Base-by-base conservation (phyloP, 2,329 filamentous ascomycete genomes). In the Calonectria leucothoes region DNA sequence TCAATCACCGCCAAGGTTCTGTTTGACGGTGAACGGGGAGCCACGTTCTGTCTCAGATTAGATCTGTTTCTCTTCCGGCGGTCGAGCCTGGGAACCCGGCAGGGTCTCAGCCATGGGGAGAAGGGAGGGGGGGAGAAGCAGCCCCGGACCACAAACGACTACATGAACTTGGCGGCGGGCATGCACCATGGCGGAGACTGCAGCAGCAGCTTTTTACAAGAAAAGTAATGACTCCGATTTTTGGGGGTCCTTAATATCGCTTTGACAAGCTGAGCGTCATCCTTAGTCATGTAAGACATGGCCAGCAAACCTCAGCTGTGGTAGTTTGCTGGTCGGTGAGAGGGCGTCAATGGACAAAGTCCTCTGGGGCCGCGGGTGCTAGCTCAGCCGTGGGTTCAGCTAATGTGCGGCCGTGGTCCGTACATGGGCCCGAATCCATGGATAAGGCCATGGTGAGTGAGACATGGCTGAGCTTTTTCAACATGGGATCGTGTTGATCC, bases 371-470 rank as follows among this genome's bases (percentile, higher is more conserved):
- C n/a, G 42, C 42, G 42, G 42, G n/a, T 45, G 66, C 39, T 69
- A 68, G 70, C 45, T 42, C 63, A 48, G 48, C 17, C 59, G 48
- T 64, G 23, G 51, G 45, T 64, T 66, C 59, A 69, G 66, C 51
- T 57, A 37, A 66, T 52, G 37, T 33, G 31, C 49, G 49, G 29
- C n/a, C 55, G 49, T 65, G 42, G 37, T 61, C 42, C 66, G 55
- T 69, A 52, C 69, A 71, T 69, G 70, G 70, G 66, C 70, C 66
- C 70, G 70, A 72, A 69, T 69, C 70, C 70, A 42, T 69, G 66
- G 70, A 68, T 68, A 57, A 72, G 66, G 31, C 59, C 70, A 48
- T 49, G 57, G 57, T 65, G 57, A 72, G 39, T 69, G 66, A 66
- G 59, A 72, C 66, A 72, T 69, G 66, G 48, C 51, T 31, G 66